Percentiles rank a stretch among this genome's conserved stretches.
phyloP scores from a whole-genome alignment of 2,329 filamentous ascomycete species.

The Botrytis aclada region DNA sequence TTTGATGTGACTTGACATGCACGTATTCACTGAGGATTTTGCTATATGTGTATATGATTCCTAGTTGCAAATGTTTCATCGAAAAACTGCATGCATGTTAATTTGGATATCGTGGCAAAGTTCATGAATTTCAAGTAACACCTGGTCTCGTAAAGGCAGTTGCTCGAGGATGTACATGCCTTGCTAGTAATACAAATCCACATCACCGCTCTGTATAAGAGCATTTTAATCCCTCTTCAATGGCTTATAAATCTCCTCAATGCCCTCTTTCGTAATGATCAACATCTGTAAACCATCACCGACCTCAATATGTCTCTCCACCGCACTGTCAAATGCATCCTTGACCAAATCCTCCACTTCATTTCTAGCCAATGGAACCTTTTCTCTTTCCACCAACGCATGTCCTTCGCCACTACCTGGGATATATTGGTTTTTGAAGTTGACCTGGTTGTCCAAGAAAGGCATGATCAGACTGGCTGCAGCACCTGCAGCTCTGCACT shows the following conservation, averaged over 20 bases:
- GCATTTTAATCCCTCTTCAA: conserved; percentile 79
- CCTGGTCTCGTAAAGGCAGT: conserved; percentile 17
- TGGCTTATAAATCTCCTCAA: conserved; percentile 78
- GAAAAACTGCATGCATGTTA: not conserved
- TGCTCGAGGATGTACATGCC: conserved; percentile 13
- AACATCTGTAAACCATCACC: conserved; percentile 95
- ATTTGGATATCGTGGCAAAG: not conserved
- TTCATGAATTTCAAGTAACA: conserved; percentile 19
- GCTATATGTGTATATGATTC: not conserved
- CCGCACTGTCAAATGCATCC: conserved; percentile 96
- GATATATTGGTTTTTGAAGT: conserved; percentile 98
- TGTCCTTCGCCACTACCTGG: conserved; percentile 83
- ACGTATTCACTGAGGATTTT: not conserved
- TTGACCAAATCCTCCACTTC: conserved; percentile 86
- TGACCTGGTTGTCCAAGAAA: conserved; percentile 98
- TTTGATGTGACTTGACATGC: not conserved
- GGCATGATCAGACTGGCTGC: conserved; percentile 96
- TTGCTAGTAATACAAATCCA: conserved; percentile 21
- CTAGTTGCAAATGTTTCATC: not conserved
- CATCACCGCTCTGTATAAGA: conserved; percentile 2
- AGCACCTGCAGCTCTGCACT: conserved; percentile 89
- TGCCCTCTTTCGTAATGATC: conserved; percentile 82
- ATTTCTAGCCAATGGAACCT: conserved; percentile 65
- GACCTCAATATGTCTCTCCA: conserved; percentile 98
- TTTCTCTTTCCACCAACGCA: conserved; percentile 68